phyloP scores from a whole-genome alignment of 257 asterid species.

The Plantago major region DNA sequence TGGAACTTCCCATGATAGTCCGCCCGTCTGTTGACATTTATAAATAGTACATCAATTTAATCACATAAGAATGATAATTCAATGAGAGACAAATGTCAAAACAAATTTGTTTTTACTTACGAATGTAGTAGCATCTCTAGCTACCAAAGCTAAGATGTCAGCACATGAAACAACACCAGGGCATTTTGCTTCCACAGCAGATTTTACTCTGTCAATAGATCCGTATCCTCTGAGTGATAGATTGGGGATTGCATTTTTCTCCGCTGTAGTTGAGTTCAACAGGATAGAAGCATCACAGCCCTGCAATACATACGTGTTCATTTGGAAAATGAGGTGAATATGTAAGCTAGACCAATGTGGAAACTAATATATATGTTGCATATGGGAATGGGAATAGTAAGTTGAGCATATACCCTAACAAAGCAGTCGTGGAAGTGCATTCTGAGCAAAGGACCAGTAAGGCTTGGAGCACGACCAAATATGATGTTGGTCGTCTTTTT shows the following conservation, averaged over 20 bases:
- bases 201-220: conserved; percentile 43
- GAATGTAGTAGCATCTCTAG: conserved; percentile 32
- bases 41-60: too few relatives aligned
- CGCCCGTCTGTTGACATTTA: conserved; percentile 37
- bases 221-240: conserved; percentile 41
- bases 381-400: background rate
- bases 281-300: conserved; percentile 59
- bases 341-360: too few relatives aligned
- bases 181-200: conserved; percentile 40
- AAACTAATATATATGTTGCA: background rate
- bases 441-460: conserved; percentile 38
- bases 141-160: conserved; percentile 37
- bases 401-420: conserved; percentile 32
- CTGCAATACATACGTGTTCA: conserved; percentile 12
- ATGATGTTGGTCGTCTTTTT: conserved; percentile 24
- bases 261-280: conserved; percentile 32
- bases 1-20: conserved; percentile 45
- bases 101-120: background rate
- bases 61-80: too few relatives aligned
- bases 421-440: conserved; percentile 53
- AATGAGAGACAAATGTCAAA: too few relatives aligned
- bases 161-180: conserved; percentile 53
- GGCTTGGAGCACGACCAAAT: conserved; percentile 25
- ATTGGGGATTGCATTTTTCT: conserved; percentile 42
- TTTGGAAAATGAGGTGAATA: background rate